Evolutionary conservation across 2,329 filamentous ascomycete genomes (phyloP), one percentile per base, ranked within the genome.

Genomic region (Chrysosporium keratinophilum): DNA sequence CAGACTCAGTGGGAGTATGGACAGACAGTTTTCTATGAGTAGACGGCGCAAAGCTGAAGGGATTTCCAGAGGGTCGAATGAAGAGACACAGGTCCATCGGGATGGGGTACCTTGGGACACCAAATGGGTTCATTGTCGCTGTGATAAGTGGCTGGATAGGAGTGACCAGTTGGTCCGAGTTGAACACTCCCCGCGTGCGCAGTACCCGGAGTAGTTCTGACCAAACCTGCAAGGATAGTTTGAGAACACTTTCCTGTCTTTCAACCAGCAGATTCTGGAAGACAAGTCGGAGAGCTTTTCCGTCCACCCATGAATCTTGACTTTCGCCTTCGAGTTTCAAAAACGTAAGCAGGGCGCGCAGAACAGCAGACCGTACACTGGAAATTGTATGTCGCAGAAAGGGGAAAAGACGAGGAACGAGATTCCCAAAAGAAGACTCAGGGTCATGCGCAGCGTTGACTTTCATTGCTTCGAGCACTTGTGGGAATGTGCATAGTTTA

Each of bases 371-470:
- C 51, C 93, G 87, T 47, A 98, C 93, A 54, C 87, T 95, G 1
- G 89, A 95, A 62, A 98, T 97, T 5, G 94, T 98, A 68, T 98
- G 93, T 55, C 93, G 85, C 43, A 98, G 74, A 76, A 98, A 98
- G 2, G 91, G 91, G 64, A 96, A 98, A 2, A 98, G 81, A 44
- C 93, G 83, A 20, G 94, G 93, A 4, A 98, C 91, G 33, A 98
- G 78, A 58, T 93, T 82, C 3, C 88, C 88, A 67, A 98, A 98
- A 0, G 91, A 95, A 53, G 91, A 85, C 61, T 90, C 85, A 11
- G 88, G 80, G 63, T 96, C 87, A 62, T 85, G 78, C 6, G 82
- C 81, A 6, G 91, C 91, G 54, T 94, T 95, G 31, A 76, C 74
- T 71, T 95, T 95, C 93, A 98, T 98, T 12, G 91, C 87, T 57